Evolutionary conservation across 257 asterid species (phyloP), one percentile per base, ranked within the genome.

Genomic region (Solanum rostratum): DNA sequence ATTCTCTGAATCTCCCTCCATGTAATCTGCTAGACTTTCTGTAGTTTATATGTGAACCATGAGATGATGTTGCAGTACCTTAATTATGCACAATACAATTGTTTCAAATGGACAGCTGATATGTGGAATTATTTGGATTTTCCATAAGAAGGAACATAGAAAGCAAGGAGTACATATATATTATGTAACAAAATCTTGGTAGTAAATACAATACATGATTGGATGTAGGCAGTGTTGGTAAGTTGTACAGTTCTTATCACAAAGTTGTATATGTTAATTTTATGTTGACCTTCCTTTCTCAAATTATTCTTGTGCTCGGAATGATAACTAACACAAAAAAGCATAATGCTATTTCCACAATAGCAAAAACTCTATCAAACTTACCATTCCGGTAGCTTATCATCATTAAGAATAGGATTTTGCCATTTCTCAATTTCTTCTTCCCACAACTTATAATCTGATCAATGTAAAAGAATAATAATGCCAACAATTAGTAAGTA

Each of bases 391-490:
- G 99, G 99, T 54, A 97, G 90, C 69, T 92, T 90, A 49, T 87
- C 94, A 86, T 97, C 97, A 81, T 87, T 90, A 55, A 97, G 99
- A 83, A 97, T 90, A 63, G 99, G 99, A 84, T 87, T 92, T 88
- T 97, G 99, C 99, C 99, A 97, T 87, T 93, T 94, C 86, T 97
- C 99, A 16, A 97, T 97, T 88, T 97, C 99, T 91, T 93, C 99
- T 90, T 97, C 99, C 99, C 99, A 97, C 54, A 91, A 83, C 92
- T 84, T 93, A 86, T 97, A 97, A 69, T 97, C 99, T 97, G 93
- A 84, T 53, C 81, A 82, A 86, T 79, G 60, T 54, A 74, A 10
- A 18, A 46, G 73, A 83, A 52, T 53, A 62, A 18, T 41, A 49
- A 53, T 41, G 29, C 69, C 20, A 63, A 57, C 37, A 69, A 39